phyloP scores from a whole-genome alignment of 805 yeast genomes.

The Saccharomycopsis vini region DNA sequence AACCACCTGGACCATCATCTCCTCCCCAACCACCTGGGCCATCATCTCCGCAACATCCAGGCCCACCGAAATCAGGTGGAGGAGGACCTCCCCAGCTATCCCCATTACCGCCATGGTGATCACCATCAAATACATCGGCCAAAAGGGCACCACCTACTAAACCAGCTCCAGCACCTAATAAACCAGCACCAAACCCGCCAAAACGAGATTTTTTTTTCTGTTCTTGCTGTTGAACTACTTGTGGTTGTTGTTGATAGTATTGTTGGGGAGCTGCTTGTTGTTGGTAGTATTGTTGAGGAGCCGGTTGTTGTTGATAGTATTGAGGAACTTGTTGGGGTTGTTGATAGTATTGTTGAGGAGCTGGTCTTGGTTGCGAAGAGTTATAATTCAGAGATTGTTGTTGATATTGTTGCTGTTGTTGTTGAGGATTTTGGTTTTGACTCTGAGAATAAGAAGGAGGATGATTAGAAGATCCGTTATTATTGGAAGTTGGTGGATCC shows the following conservation, averaged over 20 bases:
- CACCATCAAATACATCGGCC: conserved; percentile 34
- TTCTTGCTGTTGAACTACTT: conserved; percentile 22
- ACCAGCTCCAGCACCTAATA: conserved; percentile 47
- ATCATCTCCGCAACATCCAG: conserved; percentile 11
- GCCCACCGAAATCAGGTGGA: conserved; percentile 5
- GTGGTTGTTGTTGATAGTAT: conserved; percentile 17
- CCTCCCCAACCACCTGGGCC: conserved; percentile 11
- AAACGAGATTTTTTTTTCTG: conserved; percentile 22
- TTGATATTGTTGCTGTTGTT: conserved; percentile 21
- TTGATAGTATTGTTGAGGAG: conserved; percentile 10
- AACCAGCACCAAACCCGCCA: conserved; percentile 31
- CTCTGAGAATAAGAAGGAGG: conserved; percentile 9
- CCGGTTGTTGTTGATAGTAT: conserved; percentile 18
- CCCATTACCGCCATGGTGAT: conserved; percentile 23
- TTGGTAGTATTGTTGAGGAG: conserved; percentile 19
- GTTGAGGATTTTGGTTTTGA: conserved; percentile 12
- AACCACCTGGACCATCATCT: conserved; percentile 7
- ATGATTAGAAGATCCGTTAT: conserved; percentile 5
- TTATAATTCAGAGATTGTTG: conserved; percentile 20
- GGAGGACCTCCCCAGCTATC: conserved; percentile 18
- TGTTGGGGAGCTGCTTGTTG: conserved; percentile 16
- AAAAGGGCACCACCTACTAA: conserved; percentile 51
- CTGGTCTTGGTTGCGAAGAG: conserved; percentile 19
- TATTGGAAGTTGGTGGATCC: conserved; percentile 55
- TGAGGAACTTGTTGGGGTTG: conserved; percentile 20